Evolutionary conservation across 805 yeast species (phyloP).

Genomic region (Cyberlindnera galapagoensis): DNA sequence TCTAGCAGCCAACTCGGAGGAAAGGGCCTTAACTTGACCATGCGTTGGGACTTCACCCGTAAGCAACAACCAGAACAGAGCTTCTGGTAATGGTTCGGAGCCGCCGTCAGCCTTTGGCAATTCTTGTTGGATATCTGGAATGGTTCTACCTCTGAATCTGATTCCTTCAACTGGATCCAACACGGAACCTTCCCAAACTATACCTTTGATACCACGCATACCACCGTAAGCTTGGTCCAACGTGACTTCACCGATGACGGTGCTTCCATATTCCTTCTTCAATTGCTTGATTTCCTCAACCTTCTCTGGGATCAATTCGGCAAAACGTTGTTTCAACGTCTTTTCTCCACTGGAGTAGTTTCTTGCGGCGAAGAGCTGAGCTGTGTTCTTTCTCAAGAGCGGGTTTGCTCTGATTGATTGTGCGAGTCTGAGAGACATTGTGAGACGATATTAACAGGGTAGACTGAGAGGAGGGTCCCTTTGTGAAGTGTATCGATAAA

Average conservation of each 20-base stretch:
- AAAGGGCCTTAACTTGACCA: constrained; percentile 61
- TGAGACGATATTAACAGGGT: no score
- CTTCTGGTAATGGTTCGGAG: constrained; percentile 71
- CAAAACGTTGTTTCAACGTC: constrained; percentile 91
- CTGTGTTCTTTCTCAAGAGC: constrained; percentile 9
- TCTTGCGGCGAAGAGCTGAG: constrained; percentile 18
- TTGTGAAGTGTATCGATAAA: no score
- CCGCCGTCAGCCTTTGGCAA: constrained; percentile 69
- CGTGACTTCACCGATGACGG: constrained; percentile 62
- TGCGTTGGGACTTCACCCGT: constrained; percentile 81
- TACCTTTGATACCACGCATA: constrained; percentile 81
- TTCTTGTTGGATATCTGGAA: constrained; percentile 68
- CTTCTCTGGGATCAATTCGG: constrained; percentile 85
- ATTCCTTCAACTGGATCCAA: constrained; percentile 82
- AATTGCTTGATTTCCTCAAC: constrained; percentile 82
- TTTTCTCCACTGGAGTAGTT: constrained; percentile 28
- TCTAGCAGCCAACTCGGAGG: constrained; percentile 75
- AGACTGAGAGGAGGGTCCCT: no score
- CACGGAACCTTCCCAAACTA: constrained; percentile 87
- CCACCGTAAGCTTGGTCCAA: constrained; percentile 87
- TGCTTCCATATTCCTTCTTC: constrained; percentile 83
- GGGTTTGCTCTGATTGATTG: constrained; percentile 9
- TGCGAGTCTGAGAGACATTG: constrained; percentile 16
- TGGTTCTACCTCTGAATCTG: constrained; percentile 78
- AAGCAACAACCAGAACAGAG: constrained; percentile 72